Evolutionary conservation across 441 rosid genomes (phyloP).

Genomic region (Arabidopsis hybrid): DNA sequence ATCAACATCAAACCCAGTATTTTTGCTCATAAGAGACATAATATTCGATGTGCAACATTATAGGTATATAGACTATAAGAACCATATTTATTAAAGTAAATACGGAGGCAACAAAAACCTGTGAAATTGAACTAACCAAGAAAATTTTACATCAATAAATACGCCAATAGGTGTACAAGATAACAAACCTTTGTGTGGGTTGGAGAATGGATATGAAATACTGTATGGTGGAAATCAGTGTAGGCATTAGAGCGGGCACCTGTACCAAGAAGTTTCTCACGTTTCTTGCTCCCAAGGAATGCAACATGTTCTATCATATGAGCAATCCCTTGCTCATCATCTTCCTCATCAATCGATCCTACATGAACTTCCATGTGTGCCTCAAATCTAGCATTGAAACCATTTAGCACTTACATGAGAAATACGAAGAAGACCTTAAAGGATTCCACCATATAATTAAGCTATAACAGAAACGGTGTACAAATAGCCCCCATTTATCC

Average conservation of each 20-base stretch:
- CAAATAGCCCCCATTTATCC: neutral
- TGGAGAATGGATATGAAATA: slow-evolving; percentile 99
- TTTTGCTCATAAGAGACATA: slow-evolving; percentile 5
- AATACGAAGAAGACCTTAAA: slow-evolving; percentile 26
- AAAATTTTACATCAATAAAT: slow-evolving; percentile 12
- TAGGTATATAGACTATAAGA: slow-evolving; percentile 4
- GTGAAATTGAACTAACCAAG: slow-evolving; percentile 1
- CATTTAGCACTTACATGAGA: slow-evolving; percentile 22
- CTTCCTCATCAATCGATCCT: slow-evolving; percentile 98
- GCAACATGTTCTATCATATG: slow-evolving; percentile 99
- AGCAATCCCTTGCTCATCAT: slow-evolving; percentile 99
- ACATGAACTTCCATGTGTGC: slow-evolving; percentile 99
- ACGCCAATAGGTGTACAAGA: slow-evolving; percentile 27
- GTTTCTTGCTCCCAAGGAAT: slow-evolving; percentile 98
- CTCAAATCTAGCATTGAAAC: slow-evolving; percentile 76
- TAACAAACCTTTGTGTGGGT: slow-evolving; percentile 78
- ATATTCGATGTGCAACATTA: slow-evolving; percentile 5
- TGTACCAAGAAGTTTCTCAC: slow-evolving; percentile 98
- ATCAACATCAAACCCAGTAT: slow-evolving; percentile 22
- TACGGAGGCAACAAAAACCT: slow-evolving; percentile 23
- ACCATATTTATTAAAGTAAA: slow-evolving; percentile 1
- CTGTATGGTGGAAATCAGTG: slow-evolving; percentile 99
- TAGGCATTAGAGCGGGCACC: slow-evolving; percentile 99
- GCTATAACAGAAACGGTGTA: neutral
- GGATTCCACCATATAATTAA: slow-evolving; percentile 11